A percentile compares a stretch with the other conserved stretches of the same genome.
Conservation (phyloP, 2,329 filamentous ascomycete genomes). For the Aspergillus oerlinghausenensis region DNA sequence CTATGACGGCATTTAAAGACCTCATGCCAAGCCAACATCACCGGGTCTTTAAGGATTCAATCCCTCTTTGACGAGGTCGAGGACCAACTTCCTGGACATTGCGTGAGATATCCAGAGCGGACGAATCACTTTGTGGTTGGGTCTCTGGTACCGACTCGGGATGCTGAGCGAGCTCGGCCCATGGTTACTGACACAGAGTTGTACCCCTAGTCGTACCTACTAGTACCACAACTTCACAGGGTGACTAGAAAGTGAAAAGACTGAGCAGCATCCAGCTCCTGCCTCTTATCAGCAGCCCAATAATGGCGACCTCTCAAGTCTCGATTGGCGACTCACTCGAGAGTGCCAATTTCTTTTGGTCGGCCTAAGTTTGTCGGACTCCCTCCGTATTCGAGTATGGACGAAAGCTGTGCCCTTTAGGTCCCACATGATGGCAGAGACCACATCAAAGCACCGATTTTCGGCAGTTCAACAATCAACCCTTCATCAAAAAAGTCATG, state of each 20-base stretch:
- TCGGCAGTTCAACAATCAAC: slow-evolving; percentile 4
- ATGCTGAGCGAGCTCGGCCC: background rate
- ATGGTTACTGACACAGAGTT: background rate
- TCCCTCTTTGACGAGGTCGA: too few species aligned
- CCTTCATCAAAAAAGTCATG: background rate
- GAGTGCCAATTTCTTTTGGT: background rate
- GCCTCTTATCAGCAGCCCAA: too few species aligned
- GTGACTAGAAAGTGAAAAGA: background rate
- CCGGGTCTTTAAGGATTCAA: too few species aligned
- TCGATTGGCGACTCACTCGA: background rate
- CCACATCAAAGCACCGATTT: slow-evolving; percentile 4
- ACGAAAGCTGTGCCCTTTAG: background rate
- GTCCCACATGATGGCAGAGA: background rate
- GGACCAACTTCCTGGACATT: background rate
- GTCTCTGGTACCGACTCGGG: background rate
- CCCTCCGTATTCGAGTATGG: background rate
- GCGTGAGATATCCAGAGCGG: background rate
- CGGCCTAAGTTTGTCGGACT: background rate
- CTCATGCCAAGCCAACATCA: too few species aligned
- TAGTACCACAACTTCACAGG: background rate
- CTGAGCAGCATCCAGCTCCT: background rate
- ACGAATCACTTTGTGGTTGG: background rate
- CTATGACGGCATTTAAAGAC: too few species aligned
- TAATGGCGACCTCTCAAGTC: background rate
- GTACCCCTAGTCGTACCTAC: too few species aligned